These are phyloP conservation scores for Phanerochaete sordida DNA, from an alignment of 768 basidiomycete species.

Conservation along the genomic window DNA sequence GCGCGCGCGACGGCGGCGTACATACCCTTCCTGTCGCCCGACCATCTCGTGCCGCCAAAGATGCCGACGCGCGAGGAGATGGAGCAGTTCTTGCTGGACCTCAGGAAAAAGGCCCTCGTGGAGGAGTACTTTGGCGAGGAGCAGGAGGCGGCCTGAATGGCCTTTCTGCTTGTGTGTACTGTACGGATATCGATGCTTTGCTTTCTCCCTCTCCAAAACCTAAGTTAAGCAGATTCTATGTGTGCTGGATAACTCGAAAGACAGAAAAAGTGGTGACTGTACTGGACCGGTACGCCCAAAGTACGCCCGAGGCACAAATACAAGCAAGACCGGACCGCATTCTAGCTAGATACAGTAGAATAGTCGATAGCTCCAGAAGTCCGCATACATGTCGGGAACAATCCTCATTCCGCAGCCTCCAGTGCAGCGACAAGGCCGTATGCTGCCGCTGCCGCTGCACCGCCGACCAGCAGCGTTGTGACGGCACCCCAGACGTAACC, in stretches of 20 bases:
- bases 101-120: constrained; percentile 78
- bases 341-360: neutral
- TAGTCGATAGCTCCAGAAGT: neutral
- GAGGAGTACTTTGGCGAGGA: constrained; percentile 70
- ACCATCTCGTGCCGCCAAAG: constrained; percentile 70
- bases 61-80: constrained; percentile 76
- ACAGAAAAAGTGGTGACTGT: too few species aligned
- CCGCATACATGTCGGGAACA: neutral
- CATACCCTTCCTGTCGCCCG: constrained; percentile 72
- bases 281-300: neutral
- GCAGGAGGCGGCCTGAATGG: constrained; percentile 1
- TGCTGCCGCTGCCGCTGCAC: constrained; percentile 79
- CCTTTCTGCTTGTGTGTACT: neutral
- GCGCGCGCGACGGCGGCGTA: constrained; percentile 63
- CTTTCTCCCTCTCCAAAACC: neutral
- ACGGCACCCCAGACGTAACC: constrained; percentile 88
- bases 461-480: constrained; percentile 86
- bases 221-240: too few species aligned
- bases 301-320: too few species aligned
- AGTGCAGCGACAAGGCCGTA: constrained; percentile 54
- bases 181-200: constrained; percentile 4
- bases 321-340: neutral
- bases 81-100: constrained; percentile 68
- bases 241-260: too few species aligned
- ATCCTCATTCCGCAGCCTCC: constrained; percentile 26